Evolutionary conservation across 495 filamentous ascomycete genomes (phyloP).

Genomic region (Penicillium simplicissimum): DNA sequence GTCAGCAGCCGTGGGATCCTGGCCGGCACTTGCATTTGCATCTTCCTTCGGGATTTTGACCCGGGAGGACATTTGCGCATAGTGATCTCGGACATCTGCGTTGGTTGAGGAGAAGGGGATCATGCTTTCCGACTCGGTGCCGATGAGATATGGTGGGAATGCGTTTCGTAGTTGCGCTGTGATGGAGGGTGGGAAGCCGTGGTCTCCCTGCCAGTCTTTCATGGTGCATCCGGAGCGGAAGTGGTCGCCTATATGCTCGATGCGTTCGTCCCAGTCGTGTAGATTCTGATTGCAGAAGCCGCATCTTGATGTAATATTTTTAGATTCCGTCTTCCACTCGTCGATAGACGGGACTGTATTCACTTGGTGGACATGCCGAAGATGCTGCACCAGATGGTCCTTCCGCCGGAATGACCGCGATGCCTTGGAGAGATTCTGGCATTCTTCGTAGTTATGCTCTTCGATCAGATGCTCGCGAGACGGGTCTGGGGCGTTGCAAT

Average conservation of each 20-base stretch:
- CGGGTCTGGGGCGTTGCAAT: slow-evolving; percentile 20
- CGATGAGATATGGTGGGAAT: slow-evolving; percentile 54
- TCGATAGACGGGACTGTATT: slow-evolving; percentile 63
- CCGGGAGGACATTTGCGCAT: slow-evolving; percentile 11
- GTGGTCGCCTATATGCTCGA: slow-evolving; percentile 63
- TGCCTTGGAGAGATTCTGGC: slow-evolving; percentile 51
- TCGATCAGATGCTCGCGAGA: slow-evolving; percentile 26
- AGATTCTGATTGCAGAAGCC: slow-evolving; percentile 64
- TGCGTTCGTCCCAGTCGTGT: slow-evolving; percentile 59
- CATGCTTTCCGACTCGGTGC: slow-evolving; percentile 27
- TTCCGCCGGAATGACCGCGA: slow-evolving; percentile 78
- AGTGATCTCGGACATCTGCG: slow-evolving; percentile 19
- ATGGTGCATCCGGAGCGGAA: slow-evolving; percentile 64
- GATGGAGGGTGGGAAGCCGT: slow-evolving; percentile 64
- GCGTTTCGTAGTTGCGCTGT: slow-evolving; percentile 62
- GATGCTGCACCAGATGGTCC: slow-evolving; percentile 76
- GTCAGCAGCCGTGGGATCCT: neutral
- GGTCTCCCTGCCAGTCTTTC: slow-evolving; percentile 69
- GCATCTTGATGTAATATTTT: slow-evolving; percentile 61
- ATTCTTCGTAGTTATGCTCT: slow-evolving; percentile 63
- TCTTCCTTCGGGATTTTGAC: neutral
- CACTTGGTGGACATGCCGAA: slow-evolving; percentile 67
- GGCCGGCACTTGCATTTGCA: neutral
- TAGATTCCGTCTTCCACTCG: slow-evolving; percentile 62
- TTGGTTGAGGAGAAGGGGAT: slow-evolving; percentile 34